Base-by-base conservation (phyloP, 495 filamentous ascomycete species). In the Cudoniella acicularis region DNA sequence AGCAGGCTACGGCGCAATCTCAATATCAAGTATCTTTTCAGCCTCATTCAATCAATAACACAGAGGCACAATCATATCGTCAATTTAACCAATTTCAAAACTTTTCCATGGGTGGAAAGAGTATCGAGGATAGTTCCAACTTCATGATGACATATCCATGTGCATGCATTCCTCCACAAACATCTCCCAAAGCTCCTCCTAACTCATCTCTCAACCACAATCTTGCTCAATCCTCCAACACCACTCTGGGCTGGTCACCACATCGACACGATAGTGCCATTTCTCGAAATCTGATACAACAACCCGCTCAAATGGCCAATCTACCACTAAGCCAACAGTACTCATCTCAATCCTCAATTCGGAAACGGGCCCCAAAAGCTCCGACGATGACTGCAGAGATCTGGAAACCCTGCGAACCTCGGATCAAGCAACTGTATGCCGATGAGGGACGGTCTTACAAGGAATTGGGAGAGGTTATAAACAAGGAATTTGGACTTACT, bases 381-480 rank as follows among this genome's bases (percentile, higher is more conserved):
- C 55, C 46, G 20, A 42, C 18, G 2, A 58, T 58, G 48, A 51
- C 55, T 41, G 48, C 24, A 24, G 40, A 47, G 25, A 41, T n/a
- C 18, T 48, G 47, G 46, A 20, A 26, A 42, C 55, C 27, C 24
- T 23, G 43, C 26, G 16, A 52, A 11, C n/a, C 42, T 30, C 55
- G 45, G 24, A 58, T 58, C 20, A 58, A 47, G 48, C 46, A 58
- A 48, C 48, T 58, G 22, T 51, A 51, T 30, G 55, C 51, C n/a
- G 20, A 42, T 21, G 27, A 58, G 26, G 27, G 27, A 23, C 50
- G 16, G 21, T 24, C 55, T 51, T 21, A 41, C 20, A 25, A 58
- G n/a, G 47, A 58, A 18, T 10, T 51, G 13, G 26, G 45, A 1
- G 46, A 58, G 17, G 45, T 26, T 11, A 50, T 58, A 25, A 58